These are phyloP conservation scores for Gracilaria domingensis DNA, from an alignment of 23 red algal species.

Conservation along the genomic window DNA sequence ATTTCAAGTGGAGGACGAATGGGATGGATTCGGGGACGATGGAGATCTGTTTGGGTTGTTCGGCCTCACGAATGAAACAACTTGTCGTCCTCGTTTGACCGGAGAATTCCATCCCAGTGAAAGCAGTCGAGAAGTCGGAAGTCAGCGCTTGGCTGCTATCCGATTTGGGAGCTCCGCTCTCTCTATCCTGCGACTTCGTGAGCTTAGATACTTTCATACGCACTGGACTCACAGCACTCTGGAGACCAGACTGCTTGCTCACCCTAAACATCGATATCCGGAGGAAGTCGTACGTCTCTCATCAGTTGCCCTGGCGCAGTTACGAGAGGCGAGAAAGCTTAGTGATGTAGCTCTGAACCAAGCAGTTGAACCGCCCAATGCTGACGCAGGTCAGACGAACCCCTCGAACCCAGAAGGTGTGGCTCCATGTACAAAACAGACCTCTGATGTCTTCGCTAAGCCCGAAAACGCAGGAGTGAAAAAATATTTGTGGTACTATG, in stretches of 20 bases:
- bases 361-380: neutral
- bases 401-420: neutral
- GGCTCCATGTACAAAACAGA: neutral
- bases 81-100: slow-evolving; percentile 50
- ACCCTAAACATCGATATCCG: slow-evolving; percentile 44
- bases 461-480: neutral
- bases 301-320: slow-evolving; percentile 21
- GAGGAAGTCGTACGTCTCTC: slow-evolving; percentile 23
- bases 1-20: slow-evolving; percentile 39
- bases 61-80: slow-evolving; percentile 58
- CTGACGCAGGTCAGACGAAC: neutral
- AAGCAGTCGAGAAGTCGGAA: neutral
- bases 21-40: slow-evolving; percentile 68
- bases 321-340: slow-evolving; percentile 32
- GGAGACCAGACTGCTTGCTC: neutral
- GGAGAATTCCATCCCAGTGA: slow-evolving; percentile 42
- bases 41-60: slow-evolving; percentile 65
- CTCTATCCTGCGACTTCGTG: slow-evolving; percentile 47
- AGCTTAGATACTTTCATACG: slow-evolving; percentile 56
- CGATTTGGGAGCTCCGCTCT: slow-evolving; percentile 55
- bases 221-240: slow-evolving; percentile 58
- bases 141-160: slow-evolving; percentile 39
- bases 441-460: slow-evolving; percentile 6
- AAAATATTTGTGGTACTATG: slow-evolving; percentile 62
- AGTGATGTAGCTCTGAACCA: neutral